Percentiles rank a stretch among this genome's conserved stretches.
These are phyloP conservation scores for Miscanthus sacchariflorus DNA, from an alignment of 202 grass and related monocot species.

Conservation along the genomic window DNA sequence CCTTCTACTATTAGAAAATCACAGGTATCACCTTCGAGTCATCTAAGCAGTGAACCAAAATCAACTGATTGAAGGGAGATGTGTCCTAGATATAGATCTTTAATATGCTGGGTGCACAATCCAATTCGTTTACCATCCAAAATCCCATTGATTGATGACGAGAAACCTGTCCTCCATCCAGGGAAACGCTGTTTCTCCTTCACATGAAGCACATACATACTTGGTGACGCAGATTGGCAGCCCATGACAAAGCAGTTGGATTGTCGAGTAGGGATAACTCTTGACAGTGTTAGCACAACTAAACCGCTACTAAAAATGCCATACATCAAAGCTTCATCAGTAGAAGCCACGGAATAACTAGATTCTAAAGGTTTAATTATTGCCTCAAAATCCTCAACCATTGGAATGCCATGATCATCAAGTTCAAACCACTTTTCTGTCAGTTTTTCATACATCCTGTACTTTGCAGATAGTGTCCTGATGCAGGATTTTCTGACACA, in stretches of 20 bases:
- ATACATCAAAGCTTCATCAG: conserved; percentile 85
- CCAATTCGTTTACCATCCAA: conserved; percentile 80
- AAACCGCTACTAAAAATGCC: conserved; percentile 79
- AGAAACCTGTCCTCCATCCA: conserved; percentile 92
- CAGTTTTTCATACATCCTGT: conserved; percentile 79
- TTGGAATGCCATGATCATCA: conserved; percentile 73
- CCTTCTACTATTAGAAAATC: conserved; percentile 30
- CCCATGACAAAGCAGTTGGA: conserved; percentile 87
- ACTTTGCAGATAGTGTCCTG: conserved; percentile 89
- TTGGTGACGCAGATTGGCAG: conserved; percentile 70
- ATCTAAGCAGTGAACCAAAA: conserved; percentile 70
- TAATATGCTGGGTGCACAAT: conserved; percentile 87
- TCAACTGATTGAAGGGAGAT: conserved; percentile 93
- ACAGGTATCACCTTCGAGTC: conserved; percentile 37
- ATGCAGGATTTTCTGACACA: conserved; percentile 93
- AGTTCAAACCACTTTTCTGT: conserved; percentile 93
- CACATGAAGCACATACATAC: conserved; percentile 79
- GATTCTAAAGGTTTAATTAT: conserved; percentile 49
- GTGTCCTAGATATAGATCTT: conserved; percentile 87
- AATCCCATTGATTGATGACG: conserved; percentile 76
- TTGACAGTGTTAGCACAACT: conserved; percentile 78
- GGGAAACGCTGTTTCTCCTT: conserved; percentile 93
- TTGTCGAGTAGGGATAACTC: conserved; percentile 68
- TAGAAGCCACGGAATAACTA: conserved; percentile 36
- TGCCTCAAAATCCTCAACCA: conserved; percentile 67